Conservation (phyloP, 257 asterid species). For the Nicotiana tabacum region DNA sequence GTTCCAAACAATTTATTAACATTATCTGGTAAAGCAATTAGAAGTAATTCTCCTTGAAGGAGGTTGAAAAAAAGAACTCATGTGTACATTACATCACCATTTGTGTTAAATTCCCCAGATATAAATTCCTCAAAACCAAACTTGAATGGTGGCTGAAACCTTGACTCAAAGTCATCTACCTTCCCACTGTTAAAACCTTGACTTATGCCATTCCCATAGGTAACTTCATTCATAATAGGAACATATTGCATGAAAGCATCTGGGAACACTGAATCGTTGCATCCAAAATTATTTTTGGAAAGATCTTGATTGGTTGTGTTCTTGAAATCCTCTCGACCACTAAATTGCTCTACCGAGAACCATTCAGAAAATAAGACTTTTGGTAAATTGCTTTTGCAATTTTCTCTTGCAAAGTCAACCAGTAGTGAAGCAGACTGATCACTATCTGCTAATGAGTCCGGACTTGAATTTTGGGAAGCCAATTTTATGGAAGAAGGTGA, state of each 20-base stretch:
- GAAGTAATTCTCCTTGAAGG: neutral
- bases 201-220: constrained; percentile 14
- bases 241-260: constrained; percentile 24
- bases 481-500: constrained; percentile 27
- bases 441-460: constrained; percentile 25
- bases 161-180: constrained; percentile 15
- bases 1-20: neutral
- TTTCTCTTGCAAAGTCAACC: constrained; percentile 2
- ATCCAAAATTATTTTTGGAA: constrained; percentile 6
- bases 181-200: constrained; percentile 7
- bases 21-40: neutral
- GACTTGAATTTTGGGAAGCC: constrained; percentile 19
- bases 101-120: constrained; percentile 31
- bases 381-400: constrained; percentile 33
- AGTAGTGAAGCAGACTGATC: constrained; percentile 23
- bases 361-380: constrained; percentile 70
- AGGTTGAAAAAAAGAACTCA: constrained; percentile 12
- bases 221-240: constrained; percentile 24
- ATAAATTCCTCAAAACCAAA: constrained; percentile 35
- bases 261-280: constrained; percentile 21
- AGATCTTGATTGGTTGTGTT: constrained; percentile 1
- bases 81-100: constrained; percentile 24
- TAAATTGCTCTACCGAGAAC: constrained; percentile 47
- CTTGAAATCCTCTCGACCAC: constrained; percentile 6
- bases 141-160: constrained; percentile 31